Percentiles rank a stretch among this genome's conserved stretches.
These are phyloP conservation scores for Trypanosoma conorhini DNA, from an alignment of 208 protist genomes.

Conservation along the genomic window DNA sequence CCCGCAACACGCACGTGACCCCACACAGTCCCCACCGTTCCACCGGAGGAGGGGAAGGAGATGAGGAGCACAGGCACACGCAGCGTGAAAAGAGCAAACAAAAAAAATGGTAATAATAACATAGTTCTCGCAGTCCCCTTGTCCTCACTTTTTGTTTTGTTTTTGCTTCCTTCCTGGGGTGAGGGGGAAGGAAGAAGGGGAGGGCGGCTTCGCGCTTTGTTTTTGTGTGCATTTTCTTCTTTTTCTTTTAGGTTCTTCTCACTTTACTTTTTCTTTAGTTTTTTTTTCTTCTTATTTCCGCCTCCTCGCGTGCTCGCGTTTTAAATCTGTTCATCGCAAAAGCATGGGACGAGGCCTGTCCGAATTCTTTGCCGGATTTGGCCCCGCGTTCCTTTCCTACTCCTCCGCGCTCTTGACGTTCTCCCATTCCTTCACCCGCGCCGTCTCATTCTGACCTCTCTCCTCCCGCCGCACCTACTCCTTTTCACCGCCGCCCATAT, in stretches of 20 bases:
- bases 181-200: too few species aligned
- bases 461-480: slow-evolving; percentile 1
- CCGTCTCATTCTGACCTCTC: background rate
- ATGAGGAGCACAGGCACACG: background rate
- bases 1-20: background rate
- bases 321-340: background rate
- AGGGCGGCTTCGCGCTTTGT: too few species aligned
- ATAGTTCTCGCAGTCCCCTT: background rate
- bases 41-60: background rate
- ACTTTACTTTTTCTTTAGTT: slow-evolving; percentile 8
- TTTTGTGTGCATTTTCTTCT: slow-evolving; percentile 1
- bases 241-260: slow-evolving; percentile 1
- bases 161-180: background rate
- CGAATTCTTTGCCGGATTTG: background rate
- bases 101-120: background rate
- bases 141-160: background rate
- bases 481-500: background rate
- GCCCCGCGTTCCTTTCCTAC: background rate
- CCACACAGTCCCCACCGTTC: background rate
- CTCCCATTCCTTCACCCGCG: background rate
- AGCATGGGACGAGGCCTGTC: background rate
- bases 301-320: background rate
- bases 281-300: slow-evolving; percentile 6
- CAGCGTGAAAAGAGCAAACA: background rate
- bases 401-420: background rate